phyloP scores from a whole-genome alignment of 2,329 filamentous ascomycete genomes.

The Xylaria sp. region DNA sequence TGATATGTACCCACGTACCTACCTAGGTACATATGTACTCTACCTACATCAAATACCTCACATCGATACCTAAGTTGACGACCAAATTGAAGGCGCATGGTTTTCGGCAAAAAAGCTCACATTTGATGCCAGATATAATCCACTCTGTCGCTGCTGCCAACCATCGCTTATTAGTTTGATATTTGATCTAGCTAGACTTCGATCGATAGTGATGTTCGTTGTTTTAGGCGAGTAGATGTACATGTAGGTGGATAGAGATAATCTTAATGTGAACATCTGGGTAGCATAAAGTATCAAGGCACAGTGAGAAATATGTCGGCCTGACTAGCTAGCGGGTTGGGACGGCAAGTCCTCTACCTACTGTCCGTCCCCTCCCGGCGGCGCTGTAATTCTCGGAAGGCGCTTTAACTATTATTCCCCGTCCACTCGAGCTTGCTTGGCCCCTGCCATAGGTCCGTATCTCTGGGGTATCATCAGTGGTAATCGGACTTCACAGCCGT shows the following conservation, averaged over 20 bases:
- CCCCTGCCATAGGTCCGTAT: constrained; percentile 10
- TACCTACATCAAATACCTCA: no score
- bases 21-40: no score
- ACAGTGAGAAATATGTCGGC: neutral
- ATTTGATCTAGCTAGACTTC: no score
- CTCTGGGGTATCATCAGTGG: constrained; percentile 8
- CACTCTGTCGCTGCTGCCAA: neutral
- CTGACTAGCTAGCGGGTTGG: constrained; percentile 1
- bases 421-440: constrained; percentile 8
- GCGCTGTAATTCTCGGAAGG: constrained; percentile 10
- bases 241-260: neutral
- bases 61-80: neutral
- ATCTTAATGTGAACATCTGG: neutral
- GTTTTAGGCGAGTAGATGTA: neutral
- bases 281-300: neutral
- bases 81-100: neutral
- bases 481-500: constrained; percentile 18
- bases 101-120: neutral
- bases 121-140: neutral
- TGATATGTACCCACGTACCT: constrained; percentile 18
- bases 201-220: neutral
- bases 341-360: neutral
- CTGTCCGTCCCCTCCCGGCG: neutral
- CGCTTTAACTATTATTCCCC: constrained; percentile 37
- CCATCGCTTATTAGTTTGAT: no score